Evolutionary conservation across 805 yeast genomes (phyloP).

Genomic region (Cyberlindnera maclurae): DNA sequence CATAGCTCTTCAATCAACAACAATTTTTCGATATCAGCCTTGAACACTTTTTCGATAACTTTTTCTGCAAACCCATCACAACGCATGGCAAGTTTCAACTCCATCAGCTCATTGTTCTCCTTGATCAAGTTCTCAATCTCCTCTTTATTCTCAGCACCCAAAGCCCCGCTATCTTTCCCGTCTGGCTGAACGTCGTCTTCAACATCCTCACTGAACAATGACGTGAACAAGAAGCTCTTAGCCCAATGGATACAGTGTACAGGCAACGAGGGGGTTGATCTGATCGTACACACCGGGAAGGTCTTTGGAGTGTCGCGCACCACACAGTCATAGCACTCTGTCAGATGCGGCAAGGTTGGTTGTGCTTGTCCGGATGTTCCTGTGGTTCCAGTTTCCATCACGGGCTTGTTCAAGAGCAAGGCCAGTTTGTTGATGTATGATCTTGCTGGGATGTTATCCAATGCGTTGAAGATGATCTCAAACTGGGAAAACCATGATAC

Average conservation of each 20-base stretch:
- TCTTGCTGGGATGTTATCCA: constrained; percentile 91
- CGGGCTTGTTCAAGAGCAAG: constrained; percentile 61
- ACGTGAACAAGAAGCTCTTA: constrained; percentile 78
- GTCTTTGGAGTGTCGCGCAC: constrained; percentile 83
- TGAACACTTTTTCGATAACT: constrained; percentile 55
- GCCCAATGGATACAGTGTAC: constrained; percentile 98
- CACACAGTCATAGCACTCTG: constrained; percentile 93
- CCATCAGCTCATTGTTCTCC: constrained; percentile 61
- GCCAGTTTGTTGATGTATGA: constrained; percentile 82
- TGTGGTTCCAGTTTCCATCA: constrained; percentile 92
- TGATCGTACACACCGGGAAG: constrained; percentile 92
- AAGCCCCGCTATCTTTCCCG: constrained; percentile 31
- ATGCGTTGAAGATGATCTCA: constrained; percentile 78
- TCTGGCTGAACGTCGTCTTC: constrained; percentile 23
- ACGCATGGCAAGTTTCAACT: constrained; percentile 34
- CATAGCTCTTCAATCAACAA: constrained; percentile 66
- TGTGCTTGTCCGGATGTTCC: constrained; percentile 94
- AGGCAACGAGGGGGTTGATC: constrained; percentile 95
- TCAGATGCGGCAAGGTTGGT: constrained; percentile 72
- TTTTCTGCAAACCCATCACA: constrained; percentile 29
- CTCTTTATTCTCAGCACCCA: constrained; percentile 58
- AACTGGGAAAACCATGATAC: constrained; percentile 74
- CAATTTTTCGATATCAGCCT: constrained; percentile 72
- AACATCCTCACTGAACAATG: constrained; percentile 58
- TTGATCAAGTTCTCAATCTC: constrained; percentile 58